These are phyloP conservation scores for Ogataea ganodermae DNA, from an alignment of 805 yeast species.

Conservation along the genomic window DNA sequence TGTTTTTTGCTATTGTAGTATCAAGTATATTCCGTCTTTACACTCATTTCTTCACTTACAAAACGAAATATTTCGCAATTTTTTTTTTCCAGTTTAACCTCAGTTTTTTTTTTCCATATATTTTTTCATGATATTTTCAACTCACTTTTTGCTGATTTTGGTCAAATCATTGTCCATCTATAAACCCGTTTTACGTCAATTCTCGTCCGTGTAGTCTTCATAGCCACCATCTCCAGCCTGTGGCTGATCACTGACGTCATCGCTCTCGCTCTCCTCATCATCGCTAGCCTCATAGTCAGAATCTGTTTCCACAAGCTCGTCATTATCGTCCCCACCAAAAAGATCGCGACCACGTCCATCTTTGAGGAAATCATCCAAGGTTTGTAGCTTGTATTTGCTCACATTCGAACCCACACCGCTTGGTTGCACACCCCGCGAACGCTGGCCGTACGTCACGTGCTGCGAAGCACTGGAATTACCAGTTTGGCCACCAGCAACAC, in stretches of 20 bases:
- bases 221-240: conserved; percentile 30
- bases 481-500: not conserved
- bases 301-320: conserved; percentile 11
- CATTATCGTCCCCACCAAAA: conserved; percentile 27
- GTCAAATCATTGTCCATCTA: too few relatives aligned
- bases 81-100: not conserved
- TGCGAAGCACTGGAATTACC: not conserved
- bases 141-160: not conserved
- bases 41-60: conserved; percentile 3
- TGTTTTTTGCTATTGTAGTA: not conserved
- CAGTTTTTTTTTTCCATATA: conserved; percentile 1
- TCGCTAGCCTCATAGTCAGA: conserved; percentile 22
- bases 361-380: conserved; percentile 79
- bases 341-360: conserved; percentile 43
- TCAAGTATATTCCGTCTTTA: conserved; percentile 1
- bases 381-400: conserved; percentile 62
- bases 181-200: conserved; percentile 5
- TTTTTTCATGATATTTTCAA: not conserved
- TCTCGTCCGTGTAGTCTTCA: conserved; percentile 19
- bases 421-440: not conserved
- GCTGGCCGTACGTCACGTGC: not conserved
- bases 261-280: conserved; percentile 34
- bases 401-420: conserved; percentile 13
- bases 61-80: not conserved
- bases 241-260: not conserved